A percentile compares a stretch with the other conserved stretches of the same genome.
Evolutionary conservation across 192 early-diverging fungal species (phyloP).

Genomic region (Entomortierella beljakovae): DNA sequence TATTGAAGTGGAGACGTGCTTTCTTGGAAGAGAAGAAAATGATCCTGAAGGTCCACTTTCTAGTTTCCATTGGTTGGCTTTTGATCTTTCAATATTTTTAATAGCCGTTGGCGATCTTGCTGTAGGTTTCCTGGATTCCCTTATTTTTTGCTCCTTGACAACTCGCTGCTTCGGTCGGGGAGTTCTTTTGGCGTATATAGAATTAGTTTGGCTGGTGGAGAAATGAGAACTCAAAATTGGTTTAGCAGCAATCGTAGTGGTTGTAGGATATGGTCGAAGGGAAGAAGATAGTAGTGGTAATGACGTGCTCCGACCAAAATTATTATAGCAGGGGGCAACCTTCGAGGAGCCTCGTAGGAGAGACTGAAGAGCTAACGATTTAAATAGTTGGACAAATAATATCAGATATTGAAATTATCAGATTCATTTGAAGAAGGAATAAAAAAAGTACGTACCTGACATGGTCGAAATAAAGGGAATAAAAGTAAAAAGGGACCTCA

Average conservation of each 20-base stretch:
- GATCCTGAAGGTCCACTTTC: not conserved
- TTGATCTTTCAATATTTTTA: conserved; percentile 9
- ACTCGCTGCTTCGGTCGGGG: conserved; percentile 45
- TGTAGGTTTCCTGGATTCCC: not conserved
- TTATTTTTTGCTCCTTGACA: conserved; percentile 42
- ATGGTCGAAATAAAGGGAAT: conserved; percentile 3
- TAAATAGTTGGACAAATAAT: too few relatives aligned
- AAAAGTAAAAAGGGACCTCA: not conserved
- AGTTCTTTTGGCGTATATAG: conserved; percentile 26
- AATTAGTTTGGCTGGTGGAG: conserved; percentile 17
- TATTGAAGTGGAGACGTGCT: conserved; percentile 31
- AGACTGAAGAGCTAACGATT: conserved; percentile 18
- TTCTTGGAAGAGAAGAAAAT: not conserved
- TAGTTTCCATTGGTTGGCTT: conserved; percentile 31
- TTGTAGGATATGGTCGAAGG: not conserved
- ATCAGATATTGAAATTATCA: too few relatives aligned
- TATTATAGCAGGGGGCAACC: not conserved
- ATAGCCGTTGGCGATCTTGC: not conserved
- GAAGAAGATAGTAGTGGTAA: not conserved
- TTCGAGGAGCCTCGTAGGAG: conserved; percentile 1
- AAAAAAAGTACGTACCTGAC: conserved; percentile 27
- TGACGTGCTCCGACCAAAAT: not conserved
- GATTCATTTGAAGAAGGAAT: not conserved
- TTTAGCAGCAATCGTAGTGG: not conserved
- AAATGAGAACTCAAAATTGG: not conserved